These are phyloP conservation scores for Podospora australis DNA, from an alignment of 495 filamentous ascomycete genomes.

Conservation along the genomic window DNA sequence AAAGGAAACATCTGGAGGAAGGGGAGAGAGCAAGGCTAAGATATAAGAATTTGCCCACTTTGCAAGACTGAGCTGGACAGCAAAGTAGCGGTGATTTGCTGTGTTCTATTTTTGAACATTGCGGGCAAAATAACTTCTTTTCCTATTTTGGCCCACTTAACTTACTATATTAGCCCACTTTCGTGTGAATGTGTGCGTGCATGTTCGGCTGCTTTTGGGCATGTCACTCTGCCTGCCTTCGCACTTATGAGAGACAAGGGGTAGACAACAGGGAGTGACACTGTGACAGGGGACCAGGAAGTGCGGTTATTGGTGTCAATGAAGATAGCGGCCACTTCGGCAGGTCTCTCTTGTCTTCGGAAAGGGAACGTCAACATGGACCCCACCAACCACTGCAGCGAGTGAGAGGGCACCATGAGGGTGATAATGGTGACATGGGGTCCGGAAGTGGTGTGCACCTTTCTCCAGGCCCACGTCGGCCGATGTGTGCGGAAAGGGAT, in stretches of 20 bases:
- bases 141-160: slow-evolving; percentile 27
- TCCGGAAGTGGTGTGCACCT: slow-evolving; percentile 15
- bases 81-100: slow-evolving; percentile 11
- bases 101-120: slow-evolving; percentile 37
- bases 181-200: slow-evolving; percentile 10
- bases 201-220: slow-evolving; percentile 12
- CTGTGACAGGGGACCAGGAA: slow-evolving; percentile 8
- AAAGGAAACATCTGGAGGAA: slow-evolving; percentile 19
- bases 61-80: no score
- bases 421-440: slow-evolving; percentile 23
- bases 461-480: slow-evolving; percentile 20
- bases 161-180: slow-evolving; percentile 17
- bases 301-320: slow-evolving; percentile 43
- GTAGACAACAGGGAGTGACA: not conserved
- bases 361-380: slow-evolving; percentile 24
- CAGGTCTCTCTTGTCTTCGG: slow-evolving; percentile 32
- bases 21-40: slow-evolving; percentile 36
- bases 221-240: slow-evolving; percentile 19
- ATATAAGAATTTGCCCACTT: no score
- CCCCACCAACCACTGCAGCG: slow-evolving; percentile 21
- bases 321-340: slow-evolving; percentile 31
- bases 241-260: slow-evolving; percentile 21
- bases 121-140: slow-evolving; percentile 30
- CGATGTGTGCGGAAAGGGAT: slow-evolving; percentile 22
- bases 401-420: slow-evolving; percentile 12